Evolutionary conservation across 148 eudicot species (phyloP).

Genomic region (Heliamphora exappendiculata): DNA sequence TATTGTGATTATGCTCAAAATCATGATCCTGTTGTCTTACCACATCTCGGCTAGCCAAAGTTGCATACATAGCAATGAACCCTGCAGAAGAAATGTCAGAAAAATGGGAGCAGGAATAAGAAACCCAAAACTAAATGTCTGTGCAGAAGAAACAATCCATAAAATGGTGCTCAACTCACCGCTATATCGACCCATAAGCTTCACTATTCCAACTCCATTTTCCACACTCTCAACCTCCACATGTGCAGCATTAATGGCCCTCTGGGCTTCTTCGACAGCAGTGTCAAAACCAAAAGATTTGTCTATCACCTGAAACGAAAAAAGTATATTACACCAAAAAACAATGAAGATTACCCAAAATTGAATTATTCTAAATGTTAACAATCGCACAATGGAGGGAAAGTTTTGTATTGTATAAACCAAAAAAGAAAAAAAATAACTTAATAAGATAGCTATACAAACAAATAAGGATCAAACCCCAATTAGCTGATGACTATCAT

Average conservation of each 20-base stretch:
- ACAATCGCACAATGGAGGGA: too few species aligned
- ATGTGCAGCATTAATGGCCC: conserved; percentile 66
- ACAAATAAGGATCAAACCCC: too few species aligned
- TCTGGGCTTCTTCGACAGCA: conserved; percentile 64
- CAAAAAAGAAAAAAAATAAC: too few species aligned
- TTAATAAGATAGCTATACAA: too few species aligned
- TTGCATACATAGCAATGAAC: conserved; percentile 51
- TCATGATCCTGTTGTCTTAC: conserved; percentile 18
- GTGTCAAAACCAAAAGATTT: conserved; percentile 65
- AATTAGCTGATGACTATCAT: too few species aligned
- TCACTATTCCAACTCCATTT: conserved; percentile 57
- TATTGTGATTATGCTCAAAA: too few species aligned
- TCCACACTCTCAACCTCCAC: conserved; percentile 62
- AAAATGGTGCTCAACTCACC: conserved; percentile 21
- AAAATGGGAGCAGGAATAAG: conserved; percentile 7
- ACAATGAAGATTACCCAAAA: neutral
- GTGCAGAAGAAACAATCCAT: neutral
- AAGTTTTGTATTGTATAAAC: too few species aligned
- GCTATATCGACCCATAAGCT: conserved; percentile 58
- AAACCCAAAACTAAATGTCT: neutral
- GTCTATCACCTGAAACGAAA: conserved; percentile 42
- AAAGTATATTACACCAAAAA: neutral
- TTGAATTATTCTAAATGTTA: too few species aligned
- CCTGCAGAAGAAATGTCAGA: conserved; percentile 24
- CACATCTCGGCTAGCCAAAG: conserved; percentile 58